Conservation (phyloP, 768 basidiomycete genomes). For the Tulasnella sp. region DNA sequence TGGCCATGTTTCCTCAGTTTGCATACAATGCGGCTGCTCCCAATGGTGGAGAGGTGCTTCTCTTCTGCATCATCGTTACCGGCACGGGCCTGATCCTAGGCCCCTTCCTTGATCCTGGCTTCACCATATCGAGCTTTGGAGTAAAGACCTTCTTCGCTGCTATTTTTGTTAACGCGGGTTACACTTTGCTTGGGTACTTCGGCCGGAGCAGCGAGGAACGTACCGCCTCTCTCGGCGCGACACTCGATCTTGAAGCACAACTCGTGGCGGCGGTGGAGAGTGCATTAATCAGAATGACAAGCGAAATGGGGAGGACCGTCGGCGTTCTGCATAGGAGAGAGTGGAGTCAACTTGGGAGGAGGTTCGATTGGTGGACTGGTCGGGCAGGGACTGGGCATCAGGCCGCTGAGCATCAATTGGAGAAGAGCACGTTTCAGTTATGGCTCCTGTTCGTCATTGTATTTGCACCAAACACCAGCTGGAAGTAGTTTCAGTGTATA, state of each 20-base stretch:
- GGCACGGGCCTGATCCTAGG: conserved; percentile 24
- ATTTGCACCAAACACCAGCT: background rate
- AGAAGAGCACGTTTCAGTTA: background rate
- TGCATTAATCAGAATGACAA: conserved; percentile 48
- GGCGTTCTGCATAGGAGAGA: conserved; percentile 49
- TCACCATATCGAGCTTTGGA: conserved; percentile 17
- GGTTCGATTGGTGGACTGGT: conserved; percentile 58
- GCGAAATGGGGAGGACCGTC: conserved; percentile 47
- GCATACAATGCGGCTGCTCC: conserved; percentile 47
- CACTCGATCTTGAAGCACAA: conserved; percentile 40
- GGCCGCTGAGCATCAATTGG: background rate
- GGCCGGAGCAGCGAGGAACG: conserved; percentile 43
- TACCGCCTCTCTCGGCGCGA: conserved; percentile 37
- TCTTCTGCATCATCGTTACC: conserved; percentile 32
- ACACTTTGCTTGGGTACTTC: conserved; percentile 48
- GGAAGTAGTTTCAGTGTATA: too few relatives aligned
- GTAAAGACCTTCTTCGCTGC: conserved; percentile 35
- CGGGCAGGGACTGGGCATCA: conserved; percentile 26
- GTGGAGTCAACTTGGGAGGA: conserved; percentile 36
- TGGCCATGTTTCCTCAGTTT: conserved; percentile 45
- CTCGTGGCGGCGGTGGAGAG: conserved; percentile 48
- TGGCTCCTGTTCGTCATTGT: background rate
- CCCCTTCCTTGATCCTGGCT: background rate
- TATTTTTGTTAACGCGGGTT: conserved; percentile 43
- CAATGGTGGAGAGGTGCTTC: conserved; percentile 48